These are phyloP conservation scores for Scedosporium dehoogii DNA, from an alignment of 2,329 filamentous ascomycete genomes.

Conservation along the genomic window DNA sequence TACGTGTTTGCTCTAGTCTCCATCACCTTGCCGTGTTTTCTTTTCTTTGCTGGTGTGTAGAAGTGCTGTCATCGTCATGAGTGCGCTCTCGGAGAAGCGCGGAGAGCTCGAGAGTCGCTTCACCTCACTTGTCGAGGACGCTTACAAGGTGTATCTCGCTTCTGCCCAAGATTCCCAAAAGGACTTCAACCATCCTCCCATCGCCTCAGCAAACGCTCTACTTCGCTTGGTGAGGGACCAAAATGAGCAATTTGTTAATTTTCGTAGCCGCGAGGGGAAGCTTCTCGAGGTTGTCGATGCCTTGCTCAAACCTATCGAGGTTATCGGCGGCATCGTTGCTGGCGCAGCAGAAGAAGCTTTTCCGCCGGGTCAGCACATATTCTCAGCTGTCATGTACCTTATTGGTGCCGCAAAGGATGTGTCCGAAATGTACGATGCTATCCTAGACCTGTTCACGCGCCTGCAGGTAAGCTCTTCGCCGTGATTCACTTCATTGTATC, in stretches of 20 bases:
- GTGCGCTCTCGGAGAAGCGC: constrained; percentile 1
- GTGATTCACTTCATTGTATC: background rate
- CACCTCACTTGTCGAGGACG: constrained; percentile 9
- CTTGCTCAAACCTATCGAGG: constrained; percentile 25
- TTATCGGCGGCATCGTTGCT: constrained; percentile 26
- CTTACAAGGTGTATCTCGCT: constrained; percentile 8
- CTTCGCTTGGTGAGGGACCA: constrained; percentile 7
- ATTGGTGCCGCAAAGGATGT: constrained; percentile 34
- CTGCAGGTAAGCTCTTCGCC: constrained; percentile 20
- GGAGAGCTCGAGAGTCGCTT: constrained; percentile 10
- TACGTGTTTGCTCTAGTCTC: background rate
- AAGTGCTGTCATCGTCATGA: background rate
- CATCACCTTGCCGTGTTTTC: background rate
- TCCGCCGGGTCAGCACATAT: constrained; percentile 29
- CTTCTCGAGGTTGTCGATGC: constrained; percentile 10
- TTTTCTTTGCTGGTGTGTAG: background rate
- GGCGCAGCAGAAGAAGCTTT: constrained; percentile 28
- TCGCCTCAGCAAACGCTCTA: constrained; percentile 9
- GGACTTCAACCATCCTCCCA: constrained; percentile 7
- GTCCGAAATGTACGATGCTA: constrained; percentile 32
- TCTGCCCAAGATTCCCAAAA: constrained; percentile 4
- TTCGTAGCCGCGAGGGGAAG: constrained; percentile 9
- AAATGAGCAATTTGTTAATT: constrained; percentile 10
- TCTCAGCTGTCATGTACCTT: constrained; percentile 31
- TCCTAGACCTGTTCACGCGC: constrained; percentile 31